Base-by-base conservation (phyloP, 2,329 filamentous ascomycete genomes). In the Emericellopsis atlantica region DNA sequence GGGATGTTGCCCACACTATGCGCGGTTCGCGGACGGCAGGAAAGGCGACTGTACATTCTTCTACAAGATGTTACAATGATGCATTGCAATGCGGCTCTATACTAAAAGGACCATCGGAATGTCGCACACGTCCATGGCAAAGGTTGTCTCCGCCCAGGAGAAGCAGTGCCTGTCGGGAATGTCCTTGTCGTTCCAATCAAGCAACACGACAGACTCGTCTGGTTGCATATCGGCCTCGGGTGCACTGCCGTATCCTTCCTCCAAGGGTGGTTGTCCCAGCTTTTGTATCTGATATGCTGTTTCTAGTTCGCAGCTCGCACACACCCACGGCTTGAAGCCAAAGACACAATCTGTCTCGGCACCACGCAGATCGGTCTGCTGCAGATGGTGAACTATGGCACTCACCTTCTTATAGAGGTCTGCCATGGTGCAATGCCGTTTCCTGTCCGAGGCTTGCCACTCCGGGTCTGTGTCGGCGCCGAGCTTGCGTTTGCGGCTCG, bases 1-100 rank as follows among this genome's bases (percentile, higher is more conserved):
- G 49, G 55, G 54, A 0, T 44, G 40, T 41, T 55, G 52, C 47
- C 59, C 43, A 2, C 42, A 43, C 10, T 54, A 53, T 40, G 48
- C 49, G 6, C 41, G 42, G 33, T 49, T 40, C 22, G 51, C 51
- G 8, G 46, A 48, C 33, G 50, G 50, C 35, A 32, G 21, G 15
- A 40, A 44, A 36, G 43, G 43, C n/a, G 47, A 44, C 23, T 44
- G 44, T 36, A 47, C 44, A 3, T 53, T 53, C 39, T 53, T 51
- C 32, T 39, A 37, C 33, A 54, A 53, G 40, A 26, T 29, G 29
- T 16, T 42, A 36, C 21, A 36, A 38, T 38, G 24, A 38, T 21
- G 18, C 18, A 21, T 9, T 3, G 6, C 26, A 12, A 29, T 9
- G 26, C 26, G 26, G 4, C 26, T 29, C 26, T 29, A 29, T 12